Conservation (phyloP, 768 basidiomycete genomes). For the Mycena galericulata region DNA sequence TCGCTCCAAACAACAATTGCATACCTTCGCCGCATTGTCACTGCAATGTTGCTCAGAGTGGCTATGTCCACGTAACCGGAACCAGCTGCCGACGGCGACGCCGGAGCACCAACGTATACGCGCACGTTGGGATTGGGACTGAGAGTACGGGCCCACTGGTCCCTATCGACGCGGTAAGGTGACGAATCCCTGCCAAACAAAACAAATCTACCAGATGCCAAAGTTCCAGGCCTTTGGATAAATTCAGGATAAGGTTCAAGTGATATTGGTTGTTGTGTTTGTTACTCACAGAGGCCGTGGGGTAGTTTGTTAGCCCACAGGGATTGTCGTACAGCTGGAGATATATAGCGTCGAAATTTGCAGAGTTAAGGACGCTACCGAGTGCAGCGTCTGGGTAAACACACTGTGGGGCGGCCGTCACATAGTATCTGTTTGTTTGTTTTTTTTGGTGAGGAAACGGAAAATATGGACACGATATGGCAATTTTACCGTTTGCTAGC, state of each 20-base stretch:
- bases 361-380: conserved; percentile 68
- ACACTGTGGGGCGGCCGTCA: conserved; percentile 76
- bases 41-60: conserved; percentile 60
- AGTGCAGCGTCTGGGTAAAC: conserved; percentile 77
- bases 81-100: conserved; percentile 65
- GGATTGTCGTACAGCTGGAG: conserved; percentile 72
- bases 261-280: conserved; percentile 6
- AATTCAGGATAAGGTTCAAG: conserved; percentile 22
- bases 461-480: not conserved
- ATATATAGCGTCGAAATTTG: conserved; percentile 78
- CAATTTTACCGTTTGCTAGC: conserved; percentile 63
- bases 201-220: conserved; percentile 60
- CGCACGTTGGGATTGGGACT: conserved; percentile 73
- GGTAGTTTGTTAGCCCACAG: conserved; percentile 59
- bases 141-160: conserved; percentile 69
- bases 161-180: conserved; percentile 52
- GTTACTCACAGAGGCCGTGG: conserved; percentile 58
- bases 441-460: not conserved
- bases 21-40: conserved; percentile 58
- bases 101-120: conserved; percentile 75
- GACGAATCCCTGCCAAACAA: not conserved
- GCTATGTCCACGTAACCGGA: conserved; percentile 67
- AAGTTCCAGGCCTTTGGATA: conserved; percentile 69
- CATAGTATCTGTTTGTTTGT: conserved; percentile 65
- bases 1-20: too few species aligned